Base-by-base conservation (phyloP, 176 grass and related monocot genomes). In the Phoenix dactylifera region DNA sequence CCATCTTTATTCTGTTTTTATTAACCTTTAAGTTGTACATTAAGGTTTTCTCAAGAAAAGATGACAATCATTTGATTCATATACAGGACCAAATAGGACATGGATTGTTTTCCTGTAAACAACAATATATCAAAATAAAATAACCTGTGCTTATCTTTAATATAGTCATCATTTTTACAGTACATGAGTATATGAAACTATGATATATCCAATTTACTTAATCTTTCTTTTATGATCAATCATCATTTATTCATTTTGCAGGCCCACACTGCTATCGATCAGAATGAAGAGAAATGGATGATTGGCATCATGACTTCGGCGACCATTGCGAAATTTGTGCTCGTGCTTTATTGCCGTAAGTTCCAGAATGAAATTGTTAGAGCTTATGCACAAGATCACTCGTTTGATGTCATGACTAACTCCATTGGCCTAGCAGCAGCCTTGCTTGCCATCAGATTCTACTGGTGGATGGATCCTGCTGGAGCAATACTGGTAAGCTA, bases 401-500 rank as follows among this genome's bases (percentile, higher is more conserved):
- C 92, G 70, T 98, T 98, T 18, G 93, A 98, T 53, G 93, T 98
- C 17, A 92, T 98, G 60, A 98, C 93, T 3, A 98, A 98, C 78
- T 92, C 84, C 1, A 76, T 98, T 30, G 93, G 93, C 44, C 73
- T 98, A 0, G 81, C 80, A 7, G 25, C 78, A 1, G 78, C 93
- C 0, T n/a, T 98, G 1, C 84, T 98, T 2, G 87, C 93, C 0
- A 81, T 79, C 9, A 44, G 18, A 22, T 98, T 49, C 60, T 76
- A 80, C 23, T 98, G 87, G 93, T 97, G 93, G 93, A 92, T 97
- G 79, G 93, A 97, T 28, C 84, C 93, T 0, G 32, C 85, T 1
- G 93, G 93, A 0, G 93, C 93, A 65, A 97, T 97, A 51, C 48
- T 97, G 84, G 93, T 97, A 54, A 87, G 70, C 35, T 44, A 14